These are phyloP conservation scores for Mortierella sp. DNA, from an alignment of 371 early-diverging fungal genomes.

Conservation along the genomic window DNA sequence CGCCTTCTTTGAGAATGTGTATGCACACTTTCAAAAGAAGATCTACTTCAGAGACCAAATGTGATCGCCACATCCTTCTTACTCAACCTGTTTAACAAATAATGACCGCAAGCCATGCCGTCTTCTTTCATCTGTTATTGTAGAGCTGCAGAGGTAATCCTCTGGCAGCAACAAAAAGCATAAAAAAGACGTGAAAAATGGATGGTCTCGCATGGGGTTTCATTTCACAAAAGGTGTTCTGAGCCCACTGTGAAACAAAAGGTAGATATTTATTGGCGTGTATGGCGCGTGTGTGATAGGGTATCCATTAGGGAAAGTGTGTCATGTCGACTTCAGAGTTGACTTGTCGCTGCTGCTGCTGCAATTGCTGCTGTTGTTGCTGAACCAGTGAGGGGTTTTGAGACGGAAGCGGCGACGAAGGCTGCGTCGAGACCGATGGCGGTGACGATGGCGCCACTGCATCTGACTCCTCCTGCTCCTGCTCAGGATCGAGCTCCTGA, in stretches of 20 bases:
- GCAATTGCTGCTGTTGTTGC: constrained; percentile 6
- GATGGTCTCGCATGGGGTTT: constrained; percentile 4
- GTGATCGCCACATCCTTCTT: neutral
- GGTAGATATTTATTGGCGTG: neutral
- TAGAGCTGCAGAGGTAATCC: neutral
- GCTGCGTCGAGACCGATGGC: neutral
- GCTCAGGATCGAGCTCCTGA: neutral
- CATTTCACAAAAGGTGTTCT: neutral
- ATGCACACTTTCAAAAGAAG: too few species aligned
- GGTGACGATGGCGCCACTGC: neutral
- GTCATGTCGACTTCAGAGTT: constrained; percentile 56
- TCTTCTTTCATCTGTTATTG: neutral
- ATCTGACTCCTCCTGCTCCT: neutral
- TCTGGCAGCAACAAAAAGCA: too few species aligned
- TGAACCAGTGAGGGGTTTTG: neutral
- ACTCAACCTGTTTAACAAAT: neutral
- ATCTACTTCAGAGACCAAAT: neutral
- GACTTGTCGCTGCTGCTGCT: constrained; percentile 34
- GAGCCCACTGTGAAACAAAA: neutral
- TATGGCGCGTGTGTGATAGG: neutral
- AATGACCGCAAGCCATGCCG: neutral
- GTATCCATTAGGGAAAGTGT: constrained; percentile 37
- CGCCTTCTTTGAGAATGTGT: neutral
- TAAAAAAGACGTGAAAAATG: neutral
- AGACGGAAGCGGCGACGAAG: neutral